A percentile compares a stretch with the other conserved stretches of the same genome.
Evolutionary conservation across 768 basidiomycete genomes (phyloP).

Genomic region (Naematelia aurantialba): DNA sequence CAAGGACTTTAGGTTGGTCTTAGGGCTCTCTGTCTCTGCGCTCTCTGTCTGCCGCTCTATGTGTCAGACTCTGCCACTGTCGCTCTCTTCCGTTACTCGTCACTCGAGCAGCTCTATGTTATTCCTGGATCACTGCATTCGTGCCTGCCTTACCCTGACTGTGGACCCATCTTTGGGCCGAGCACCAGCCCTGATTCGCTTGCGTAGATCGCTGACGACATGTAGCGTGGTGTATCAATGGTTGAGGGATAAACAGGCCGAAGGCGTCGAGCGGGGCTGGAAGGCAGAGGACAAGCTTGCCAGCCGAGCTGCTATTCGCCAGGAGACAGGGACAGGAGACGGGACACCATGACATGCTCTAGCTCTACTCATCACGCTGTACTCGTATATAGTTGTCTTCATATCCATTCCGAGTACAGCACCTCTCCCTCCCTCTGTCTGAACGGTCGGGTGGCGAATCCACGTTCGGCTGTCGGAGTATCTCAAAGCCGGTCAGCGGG

Average conservation of each 20-base stretch:
- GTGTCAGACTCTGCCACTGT: not conserved
- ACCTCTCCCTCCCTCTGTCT: too few species aligned
- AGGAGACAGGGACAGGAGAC: not conserved
- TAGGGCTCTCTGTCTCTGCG: not conserved
- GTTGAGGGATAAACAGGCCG: slow-evolving; percentile 30
- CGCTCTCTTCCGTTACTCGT: not conserved
- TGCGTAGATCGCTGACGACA: not conserved
- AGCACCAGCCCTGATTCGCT: too few species aligned
- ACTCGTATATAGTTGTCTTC: not conserved
- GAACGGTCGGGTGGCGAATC: not conserved
- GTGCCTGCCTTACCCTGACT: not conserved
- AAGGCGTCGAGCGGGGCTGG: slow-evolving; percentile 44
- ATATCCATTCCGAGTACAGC: too few species aligned
- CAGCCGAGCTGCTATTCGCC: too few species aligned
- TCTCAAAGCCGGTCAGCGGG: too few species aligned
- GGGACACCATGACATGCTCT: too few species aligned
- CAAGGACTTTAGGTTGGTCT: slow-evolving; percentile 40
- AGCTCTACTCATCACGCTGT: too few species aligned
- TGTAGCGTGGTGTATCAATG: slow-evolving; percentile 40
- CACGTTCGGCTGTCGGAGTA: too few species aligned
- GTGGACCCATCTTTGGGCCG: too few species aligned
- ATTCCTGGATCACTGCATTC: not conserved
- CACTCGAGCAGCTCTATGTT: not conserved
- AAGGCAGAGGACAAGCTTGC: slow-evolving; percentile 23
- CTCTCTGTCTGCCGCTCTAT: not conserved